Evolutionary conservation across 2,329 filamentous ascomycete genomes (phyloP), one percentile per base, ranked within the genome.

Genomic region (Chalaropsis thielavioides): DNA sequence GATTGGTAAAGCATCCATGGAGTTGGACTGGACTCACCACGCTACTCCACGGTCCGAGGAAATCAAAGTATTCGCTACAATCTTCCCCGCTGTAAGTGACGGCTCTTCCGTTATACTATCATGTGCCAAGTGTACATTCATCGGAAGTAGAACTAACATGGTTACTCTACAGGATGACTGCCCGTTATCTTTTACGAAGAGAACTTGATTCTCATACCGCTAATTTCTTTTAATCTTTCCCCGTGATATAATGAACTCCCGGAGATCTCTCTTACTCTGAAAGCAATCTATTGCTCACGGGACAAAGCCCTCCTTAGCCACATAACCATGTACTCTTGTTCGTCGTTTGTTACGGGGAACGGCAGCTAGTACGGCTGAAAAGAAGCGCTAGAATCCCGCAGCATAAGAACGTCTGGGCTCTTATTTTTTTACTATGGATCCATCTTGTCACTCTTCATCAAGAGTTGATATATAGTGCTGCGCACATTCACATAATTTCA

Each of bases 21-120:
- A 86, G 73, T 80, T 97, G 70, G 85, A 97, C 75, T 97, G 92
- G 92, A 83, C 86, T 74, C 94, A 99, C 75, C 85, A 90, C 73
- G 77, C 90, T 19, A 97, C 94, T 11, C 84, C 88, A 0, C 72
- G 80, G 67, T 95, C 90, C 0, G 94, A 99, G 78, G 87, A 95
- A 76, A 97, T 99, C 76, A 92, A 95, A 79, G 92, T 97, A 70
- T 99, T 97, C 77, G 94, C 94, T 49, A 96, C 91, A 35, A 95
- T 99, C 71, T 99, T 99, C 82, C 94, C 94, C 65, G 88, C 88
- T 88, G 92, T 95, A 77, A 75, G 86, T 78, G 61, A 35, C 51
- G 67, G 65, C 68, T 40, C 51, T 64, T 31, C 3, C 43, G n/a
- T n/a, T n/a, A n/a, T n/a, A n/a, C n/a, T n/a, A n/a, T 22, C 27